phyloP scores from a whole-genome alignment of 345 rosid species.

The Eucalyptus brandiana region DNA sequence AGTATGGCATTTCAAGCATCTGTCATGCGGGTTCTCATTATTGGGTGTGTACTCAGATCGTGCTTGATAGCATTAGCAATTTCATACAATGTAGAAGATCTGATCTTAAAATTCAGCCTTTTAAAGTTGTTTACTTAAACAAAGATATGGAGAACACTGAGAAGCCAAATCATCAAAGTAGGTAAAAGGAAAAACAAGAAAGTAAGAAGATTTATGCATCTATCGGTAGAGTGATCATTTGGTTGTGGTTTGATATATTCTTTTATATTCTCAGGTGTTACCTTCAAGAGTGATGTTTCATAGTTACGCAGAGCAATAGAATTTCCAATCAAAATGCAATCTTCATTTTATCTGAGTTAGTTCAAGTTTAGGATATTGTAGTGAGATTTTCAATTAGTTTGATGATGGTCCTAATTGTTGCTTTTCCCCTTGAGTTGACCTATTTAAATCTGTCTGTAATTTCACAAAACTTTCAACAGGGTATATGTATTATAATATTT shows the following conservation, averaged over 20 bases:
- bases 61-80: not conserved
- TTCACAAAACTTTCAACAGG: not conserved
- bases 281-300: not conserved
- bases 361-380: not conserved
- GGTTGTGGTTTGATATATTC: not conserved
- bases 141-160: not conserved
- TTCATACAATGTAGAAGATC: not conserved
- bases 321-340: not conserved
- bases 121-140: not conserved
- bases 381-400: not conserved
- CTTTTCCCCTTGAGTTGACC: not conserved
- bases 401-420: not conserved
- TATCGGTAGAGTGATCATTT: not conserved
- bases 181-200: not conserved
- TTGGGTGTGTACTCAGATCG: not conserved
- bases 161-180: not conserved
- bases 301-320: not conserved
- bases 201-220: not conserved
- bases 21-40: not conserved
- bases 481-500: not conserved
- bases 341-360: not conserved
- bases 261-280: not conserved
- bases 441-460: not conserved
- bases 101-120: not conserved
- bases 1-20: not conserved